A percentile compares a stretch with the other conserved stretches of the same genome.
Conservation (phyloP, 2,329 filamentous ascomycete genomes). For the Penicillium corylophilum region DNA sequence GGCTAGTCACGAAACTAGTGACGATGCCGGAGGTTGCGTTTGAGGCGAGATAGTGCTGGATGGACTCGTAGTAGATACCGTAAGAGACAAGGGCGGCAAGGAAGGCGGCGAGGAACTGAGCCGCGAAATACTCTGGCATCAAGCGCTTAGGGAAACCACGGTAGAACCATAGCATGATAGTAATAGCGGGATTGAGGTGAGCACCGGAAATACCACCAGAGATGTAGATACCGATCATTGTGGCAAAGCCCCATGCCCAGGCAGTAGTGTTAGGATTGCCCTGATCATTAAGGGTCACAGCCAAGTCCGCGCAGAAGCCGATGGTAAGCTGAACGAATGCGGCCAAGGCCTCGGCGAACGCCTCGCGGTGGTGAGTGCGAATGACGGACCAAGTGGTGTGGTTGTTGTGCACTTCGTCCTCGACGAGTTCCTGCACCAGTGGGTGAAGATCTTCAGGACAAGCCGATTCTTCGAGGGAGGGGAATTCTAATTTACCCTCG, state of each 20-base stretch:
- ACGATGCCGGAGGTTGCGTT: slow-evolving; percentile 31
- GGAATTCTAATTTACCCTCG: slow-evolving; percentile 14
- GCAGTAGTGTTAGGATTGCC: slow-evolving; percentile 47
- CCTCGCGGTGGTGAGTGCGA: slow-evolving; percentile 53
- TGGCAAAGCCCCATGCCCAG: slow-evolving; percentile 55
- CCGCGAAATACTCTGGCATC: slow-evolving; percentile 51
- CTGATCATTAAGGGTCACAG: slow-evolving; percentile 39
- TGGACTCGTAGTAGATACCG: slow-evolving; percentile 40
- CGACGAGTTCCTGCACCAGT: slow-evolving; percentile 43
- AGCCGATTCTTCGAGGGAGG: slow-evolving; percentile 31
- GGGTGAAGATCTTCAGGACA: slow-evolving; percentile 47
- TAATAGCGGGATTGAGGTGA: slow-evolving; percentile 48
- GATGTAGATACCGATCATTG: slow-evolving; percentile 53
- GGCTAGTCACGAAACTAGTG: slow-evolving; percentile 47
- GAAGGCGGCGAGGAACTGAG: slow-evolving; percentile 55
- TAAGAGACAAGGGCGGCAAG: slow-evolving; percentile 50
- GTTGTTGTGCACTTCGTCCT: slow-evolving; percentile 52
- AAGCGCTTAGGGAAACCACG: slow-evolving; percentile 55
- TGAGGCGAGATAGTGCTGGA: slow-evolving; percentile 34
- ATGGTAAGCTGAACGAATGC: slow-evolving; percentile 45
- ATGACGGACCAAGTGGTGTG: slow-evolving; percentile 51
- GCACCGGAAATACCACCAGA: slow-evolving; percentile 50
- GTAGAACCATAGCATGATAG: slow-evolving; percentile 49
- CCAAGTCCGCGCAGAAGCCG: slow-evolving; percentile 52
- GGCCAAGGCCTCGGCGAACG: slow-evolving; percentile 54